Conservation (phyloP, 768 basidiomycete species). For the Dentipellis sp. region DNA sequence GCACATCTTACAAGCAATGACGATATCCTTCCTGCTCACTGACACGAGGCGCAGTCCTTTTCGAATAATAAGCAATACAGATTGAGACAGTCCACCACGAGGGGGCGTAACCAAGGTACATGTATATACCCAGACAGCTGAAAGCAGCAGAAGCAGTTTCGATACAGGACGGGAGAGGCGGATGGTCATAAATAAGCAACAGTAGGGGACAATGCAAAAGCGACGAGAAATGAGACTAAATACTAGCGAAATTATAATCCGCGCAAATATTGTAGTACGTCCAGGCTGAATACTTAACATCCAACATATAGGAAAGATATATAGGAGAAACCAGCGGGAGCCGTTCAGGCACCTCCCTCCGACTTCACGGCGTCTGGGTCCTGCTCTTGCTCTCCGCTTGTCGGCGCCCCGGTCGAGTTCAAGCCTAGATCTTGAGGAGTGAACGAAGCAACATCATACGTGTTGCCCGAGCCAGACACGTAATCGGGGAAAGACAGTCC, state of each 20-base stretch:
- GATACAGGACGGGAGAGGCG: conserved; percentile 23
- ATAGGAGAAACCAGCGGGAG: conserved; percentile 10
- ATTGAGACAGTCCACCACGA: background rate
- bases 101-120: background rate
- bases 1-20: too few species aligned
- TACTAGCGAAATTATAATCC: conserved; percentile 7
- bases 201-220: conserved; percentile 25
- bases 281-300: background rate
- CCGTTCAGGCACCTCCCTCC: conserved; percentile 26
- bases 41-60: too few species aligned
- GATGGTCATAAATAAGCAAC: conserved; percentile 23
- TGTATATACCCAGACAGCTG: background rate
- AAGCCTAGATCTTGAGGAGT: conserved; percentile 59
- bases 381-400: conserved; percentile 47
- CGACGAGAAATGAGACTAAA: conserved; percentile 21
- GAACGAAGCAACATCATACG: conserved; percentile 68
- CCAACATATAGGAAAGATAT: conserved; percentile 7
- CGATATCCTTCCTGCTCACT: too few species aligned
- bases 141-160: conserved; percentile 21
- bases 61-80: background rate
- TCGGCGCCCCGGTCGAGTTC: conserved; percentile 29
- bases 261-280: conserved; percentile 9
- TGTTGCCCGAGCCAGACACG: conserved; percentile 34
- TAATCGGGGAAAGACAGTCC: conserved; percentile 69
- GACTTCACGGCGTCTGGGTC: conserved; percentile 60